Evolutionary conservation across 2,329 filamentous ascomycete species (phyloP), one percentile per base, ranked within the genome.

Genomic region (Curvularia hawaiiensis): DNA sequence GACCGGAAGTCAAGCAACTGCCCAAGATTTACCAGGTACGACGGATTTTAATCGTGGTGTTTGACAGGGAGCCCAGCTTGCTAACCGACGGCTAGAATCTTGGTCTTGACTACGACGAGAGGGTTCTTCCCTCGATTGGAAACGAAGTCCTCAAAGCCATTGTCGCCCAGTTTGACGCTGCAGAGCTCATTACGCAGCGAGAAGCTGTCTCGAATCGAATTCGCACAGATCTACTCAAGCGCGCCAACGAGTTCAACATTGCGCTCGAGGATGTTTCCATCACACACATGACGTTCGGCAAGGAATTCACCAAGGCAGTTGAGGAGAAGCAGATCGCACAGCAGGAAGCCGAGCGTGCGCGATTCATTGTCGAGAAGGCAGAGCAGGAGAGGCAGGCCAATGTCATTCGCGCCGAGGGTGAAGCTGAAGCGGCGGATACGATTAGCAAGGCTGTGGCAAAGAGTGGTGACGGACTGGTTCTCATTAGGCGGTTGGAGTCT

Each of bases 301-400:
- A 94, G 79, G 95, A 99, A 80, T 99, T 99, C 84, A 99, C 95
- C 60, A 91, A 91, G 79, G 95, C 95, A 65, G 95, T 99, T 72
- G 95, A 99, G 83, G 95, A 99, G 87, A 99, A 99, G 88, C 95
- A 99, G 84, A 99, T 99, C 78, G 95, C 95, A 54, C 95, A 99
- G 82, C 95, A 99, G 81, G 95, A 99, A 76, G 95, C 95, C 63
- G 95, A 99, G 85, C 87, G 95, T 65, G 95, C 95, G 48, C 87
- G 95, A 66, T 99, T 99, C 83, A 96, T 99, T 69, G 95, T 99
- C 77, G 95, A 99, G 85, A 92, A 92, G 78, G 95, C 95, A 60
- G 95, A 99, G 85, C 95, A 99, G 83, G 95, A 99, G 83, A 86
- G 95, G 72, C 95, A 99, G 82, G 95, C 95, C 69, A 98, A 95